A percentile compares a stretch with the other conserved stretches of the same genome.
Conservation (phyloP, 164 flowering plant species). For the Paratinospora sagittata region DNA sequence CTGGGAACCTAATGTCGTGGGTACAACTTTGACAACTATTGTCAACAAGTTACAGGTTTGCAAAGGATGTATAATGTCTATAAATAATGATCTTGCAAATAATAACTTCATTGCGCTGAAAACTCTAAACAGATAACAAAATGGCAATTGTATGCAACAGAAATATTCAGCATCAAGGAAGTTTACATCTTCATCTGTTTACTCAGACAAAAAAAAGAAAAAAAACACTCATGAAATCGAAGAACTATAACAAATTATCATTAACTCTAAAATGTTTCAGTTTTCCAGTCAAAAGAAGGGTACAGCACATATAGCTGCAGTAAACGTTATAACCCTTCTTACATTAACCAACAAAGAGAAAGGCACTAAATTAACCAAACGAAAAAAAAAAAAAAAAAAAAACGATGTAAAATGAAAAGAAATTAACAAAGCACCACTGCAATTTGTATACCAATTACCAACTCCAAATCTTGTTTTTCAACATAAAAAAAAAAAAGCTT, state of each 20-base stretch:
- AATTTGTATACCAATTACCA: slow-evolving; percentile 7
- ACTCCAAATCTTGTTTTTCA: slow-evolving; percentile 3
- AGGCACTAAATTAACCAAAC: not conserved
- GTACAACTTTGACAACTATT: no score
- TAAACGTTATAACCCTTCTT: no score
- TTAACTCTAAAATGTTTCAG: not conserved
- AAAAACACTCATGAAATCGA: not conserved
- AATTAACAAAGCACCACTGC: not conserved
- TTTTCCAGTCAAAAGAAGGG: not conserved
- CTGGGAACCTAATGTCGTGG: no score
- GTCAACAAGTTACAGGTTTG: no score
- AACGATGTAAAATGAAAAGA: no score
- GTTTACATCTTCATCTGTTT: not conserved
- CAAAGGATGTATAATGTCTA: no score
- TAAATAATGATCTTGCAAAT: no score
- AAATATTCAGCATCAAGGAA: not conserved
- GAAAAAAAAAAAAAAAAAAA: not conserved
- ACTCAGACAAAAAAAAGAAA: not conserved
- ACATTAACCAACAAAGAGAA: not conserved
- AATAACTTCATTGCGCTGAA: no score
- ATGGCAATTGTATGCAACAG: no score
- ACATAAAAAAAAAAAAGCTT: not conserved
- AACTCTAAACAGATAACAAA: no score
- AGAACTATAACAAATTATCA: not conserved
- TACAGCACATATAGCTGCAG: not conserved